phyloP scores from a whole-genome alignment of 78 protist species.

The Dictyostelium firmibasis region DNA sequence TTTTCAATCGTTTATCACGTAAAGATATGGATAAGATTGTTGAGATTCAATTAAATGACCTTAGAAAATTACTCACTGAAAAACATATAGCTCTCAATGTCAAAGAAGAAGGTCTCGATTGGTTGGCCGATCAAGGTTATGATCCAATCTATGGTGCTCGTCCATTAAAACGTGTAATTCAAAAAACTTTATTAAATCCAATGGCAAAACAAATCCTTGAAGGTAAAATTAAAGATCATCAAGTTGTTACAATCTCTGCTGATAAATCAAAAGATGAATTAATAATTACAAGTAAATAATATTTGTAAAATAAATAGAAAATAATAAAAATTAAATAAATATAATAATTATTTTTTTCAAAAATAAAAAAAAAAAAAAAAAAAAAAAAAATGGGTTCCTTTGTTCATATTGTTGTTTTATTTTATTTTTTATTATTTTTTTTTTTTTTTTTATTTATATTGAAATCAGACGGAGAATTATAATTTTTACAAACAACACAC shows the following conservation, averaged over 20 bases:
- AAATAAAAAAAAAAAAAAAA: too few species aligned
- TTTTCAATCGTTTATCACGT: slow-evolving; percentile 88
- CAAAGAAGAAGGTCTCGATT: slow-evolving; percentile 48
- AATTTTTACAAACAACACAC: too few species aligned
- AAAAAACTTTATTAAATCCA: slow-evolving; percentile 90
- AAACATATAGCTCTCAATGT: slow-evolving; percentile 76
- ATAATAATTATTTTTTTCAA: too few species aligned
- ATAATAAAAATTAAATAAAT: too few species aligned
- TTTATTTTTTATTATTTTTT: too few species aligned
- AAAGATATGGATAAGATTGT: slow-evolving; percentile 77
- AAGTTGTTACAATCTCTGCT: slow-evolving; percentile 8
- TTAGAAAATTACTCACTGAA: slow-evolving; percentile 85
- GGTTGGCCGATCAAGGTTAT: slow-evolving; percentile 85
- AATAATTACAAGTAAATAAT: not conserved
- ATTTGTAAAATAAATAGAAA: too few species aligned
- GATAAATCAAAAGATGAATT: not conserved
- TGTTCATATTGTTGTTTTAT: too few species aligned
- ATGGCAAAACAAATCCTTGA: slow-evolving; percentile 76
- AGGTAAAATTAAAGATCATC: slow-evolving; percentile 55
- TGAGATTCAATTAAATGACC: slow-evolving; percentile 57
- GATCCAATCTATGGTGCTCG: slow-evolving; percentile 97
- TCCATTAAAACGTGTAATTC: slow-evolving; percentile 93
- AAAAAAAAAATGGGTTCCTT: too few species aligned
- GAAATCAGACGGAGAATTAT: too few species aligned
- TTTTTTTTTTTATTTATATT: too few species aligned